Conservation (phyloP, 345 rosid species). For the Aethionema arabicum region DNA sequence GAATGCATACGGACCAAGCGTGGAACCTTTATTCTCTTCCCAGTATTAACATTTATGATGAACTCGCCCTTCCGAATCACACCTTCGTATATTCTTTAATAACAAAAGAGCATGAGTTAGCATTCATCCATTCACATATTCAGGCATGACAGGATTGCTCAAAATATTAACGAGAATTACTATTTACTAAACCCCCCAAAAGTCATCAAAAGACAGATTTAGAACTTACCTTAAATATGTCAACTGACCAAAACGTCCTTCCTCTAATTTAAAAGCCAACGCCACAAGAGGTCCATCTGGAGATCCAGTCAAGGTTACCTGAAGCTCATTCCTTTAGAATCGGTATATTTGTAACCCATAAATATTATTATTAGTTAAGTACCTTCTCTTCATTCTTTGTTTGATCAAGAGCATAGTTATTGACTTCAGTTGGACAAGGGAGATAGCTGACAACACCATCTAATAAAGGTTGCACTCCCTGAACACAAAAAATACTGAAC, state of each 20-base stretch:
- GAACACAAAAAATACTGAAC: conserved; percentile 16
- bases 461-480: conserved; percentile 97
- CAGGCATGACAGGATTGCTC: conserved; percentile 3
- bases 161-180: background rate
- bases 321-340: conserved; percentile 32
- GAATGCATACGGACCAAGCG: conserved; percentile 97
- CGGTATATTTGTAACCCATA: background rate
- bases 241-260: conserved; percentile 94
- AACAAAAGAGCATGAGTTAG: conserved; percentile 32
- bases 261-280: conserved; percentile 95
- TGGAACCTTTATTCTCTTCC: conserved; percentile 94
- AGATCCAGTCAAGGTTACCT: conserved; percentile 74
- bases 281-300: conserved; percentile 98
- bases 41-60: conserved; percentile 82
- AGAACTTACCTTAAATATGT: conserved; percentile 72
- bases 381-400: conserved; percentile 87
- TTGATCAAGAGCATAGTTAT: conserved; percentile 93
- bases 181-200: background rate
- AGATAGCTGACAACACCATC: conserved; percentile 85
- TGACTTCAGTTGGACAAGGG: conserved; percentile 92
- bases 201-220: background rate
- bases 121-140: conserved; percentile 25
- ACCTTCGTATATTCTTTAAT: conserved; percentile 86
- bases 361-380: conserved; percentile 20
- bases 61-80: conserved; percentile 92